phyloP scores from a whole-genome alignment of 768 basidiomycete species.

The Russula ochroleuca region DNA sequence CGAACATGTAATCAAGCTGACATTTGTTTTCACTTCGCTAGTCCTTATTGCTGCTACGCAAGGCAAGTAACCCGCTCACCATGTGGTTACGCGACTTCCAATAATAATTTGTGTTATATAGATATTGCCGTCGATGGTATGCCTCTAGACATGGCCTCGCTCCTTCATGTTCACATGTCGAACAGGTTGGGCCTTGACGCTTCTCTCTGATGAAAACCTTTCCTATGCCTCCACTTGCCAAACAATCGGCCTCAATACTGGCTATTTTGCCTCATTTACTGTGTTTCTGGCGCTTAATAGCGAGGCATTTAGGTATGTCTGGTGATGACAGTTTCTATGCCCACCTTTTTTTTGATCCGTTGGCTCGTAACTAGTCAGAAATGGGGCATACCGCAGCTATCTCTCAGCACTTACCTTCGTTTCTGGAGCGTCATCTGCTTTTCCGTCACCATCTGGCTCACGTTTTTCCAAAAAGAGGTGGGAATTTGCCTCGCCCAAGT shows the following conservation, averaged over 20 bases:
- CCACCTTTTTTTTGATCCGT: background rate
- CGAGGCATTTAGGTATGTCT: constrained; percentile 64
- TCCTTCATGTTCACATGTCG: constrained; percentile 34
- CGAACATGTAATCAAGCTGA: constrained; percentile 72
- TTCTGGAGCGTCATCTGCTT: constrained; percentile 85
- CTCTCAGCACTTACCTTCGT: constrained; percentile 73
- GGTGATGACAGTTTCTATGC: constrained; percentile 32
- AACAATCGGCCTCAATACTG: constrained; percentile 93
- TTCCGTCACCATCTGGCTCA: constrained; percentile 81
- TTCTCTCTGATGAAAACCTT: constrained; percentile 87
- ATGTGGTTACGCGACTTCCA: constrained; percentile 1
- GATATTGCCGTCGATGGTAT: constrained; percentile 97
- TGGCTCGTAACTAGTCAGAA: constrained; percentile 46
- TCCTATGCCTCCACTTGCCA: constrained; percentile 98
- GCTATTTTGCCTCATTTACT: constrained; percentile 94
- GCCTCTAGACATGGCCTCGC: constrained; percentile 33
- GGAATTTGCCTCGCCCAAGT: constrained; percentile 25
- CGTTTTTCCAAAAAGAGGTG: constrained; percentile 87
- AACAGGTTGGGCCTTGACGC: constrained; percentile 73
- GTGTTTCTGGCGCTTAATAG: constrained; percentile 97
- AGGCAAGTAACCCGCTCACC: constrained; percentile 47
- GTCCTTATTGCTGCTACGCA: constrained; percentile 97
- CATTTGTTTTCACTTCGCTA: constrained; percentile 79
- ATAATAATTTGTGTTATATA: constrained; percentile 34
- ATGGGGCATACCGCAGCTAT: constrained; percentile 72